Evolutionary conservation across 1,139 yeast species (phyloP).

Genomic region (Geotrichum phurueaensis): DNA sequence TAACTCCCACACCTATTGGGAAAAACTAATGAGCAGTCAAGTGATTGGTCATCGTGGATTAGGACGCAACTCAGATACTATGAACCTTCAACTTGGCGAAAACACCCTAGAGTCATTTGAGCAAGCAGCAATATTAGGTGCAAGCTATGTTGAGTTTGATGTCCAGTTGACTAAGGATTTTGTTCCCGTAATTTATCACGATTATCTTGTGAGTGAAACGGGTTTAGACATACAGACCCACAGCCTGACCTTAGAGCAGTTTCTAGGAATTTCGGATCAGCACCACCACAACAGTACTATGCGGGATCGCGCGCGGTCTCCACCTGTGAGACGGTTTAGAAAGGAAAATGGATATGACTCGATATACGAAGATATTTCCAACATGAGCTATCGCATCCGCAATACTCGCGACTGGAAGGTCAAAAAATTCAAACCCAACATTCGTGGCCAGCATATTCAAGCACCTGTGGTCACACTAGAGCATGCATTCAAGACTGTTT

Average conservation of each 20-base stretch:
- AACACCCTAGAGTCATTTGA: constrained; percentile 92
- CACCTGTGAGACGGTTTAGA: constrained; percentile 8
- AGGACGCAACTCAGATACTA: constrained; percentile 73
- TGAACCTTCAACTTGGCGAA: constrained; percentile 87
- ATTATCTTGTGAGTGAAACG: constrained; percentile 88
- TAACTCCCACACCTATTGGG: constrained; percentile 85
- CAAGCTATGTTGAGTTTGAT: constrained; percentile 71
- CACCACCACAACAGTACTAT: constrained; percentile 6
- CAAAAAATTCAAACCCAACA: constrained; percentile 85
- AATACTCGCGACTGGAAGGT: constrained; percentile 81
- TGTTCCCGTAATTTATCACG: constrained; percentile 92
- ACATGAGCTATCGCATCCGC: constrained; percentile 62
- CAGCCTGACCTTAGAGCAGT: constrained; percentile 82
- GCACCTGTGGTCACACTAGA: constrained; percentile 85
- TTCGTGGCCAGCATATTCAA: constrained; percentile 84
- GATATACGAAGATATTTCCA: constrained; percentile 25
- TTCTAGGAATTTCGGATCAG: constrained; percentile 44
- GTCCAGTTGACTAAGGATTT: constrained; percentile 93
- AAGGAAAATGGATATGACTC: constrained; percentile 14
- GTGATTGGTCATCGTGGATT: constrained; percentile 96
- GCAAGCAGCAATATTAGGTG: constrained; percentile 95
- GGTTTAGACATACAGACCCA: constrained; percentile 98
- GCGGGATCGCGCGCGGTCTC: neutral
- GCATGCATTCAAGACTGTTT: constrained; percentile 76
- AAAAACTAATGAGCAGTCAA: constrained; percentile 77